phyloP scores from a whole-genome alignment of 352 stramenopile species.

The Phytophthora nicotianae region DNA sequence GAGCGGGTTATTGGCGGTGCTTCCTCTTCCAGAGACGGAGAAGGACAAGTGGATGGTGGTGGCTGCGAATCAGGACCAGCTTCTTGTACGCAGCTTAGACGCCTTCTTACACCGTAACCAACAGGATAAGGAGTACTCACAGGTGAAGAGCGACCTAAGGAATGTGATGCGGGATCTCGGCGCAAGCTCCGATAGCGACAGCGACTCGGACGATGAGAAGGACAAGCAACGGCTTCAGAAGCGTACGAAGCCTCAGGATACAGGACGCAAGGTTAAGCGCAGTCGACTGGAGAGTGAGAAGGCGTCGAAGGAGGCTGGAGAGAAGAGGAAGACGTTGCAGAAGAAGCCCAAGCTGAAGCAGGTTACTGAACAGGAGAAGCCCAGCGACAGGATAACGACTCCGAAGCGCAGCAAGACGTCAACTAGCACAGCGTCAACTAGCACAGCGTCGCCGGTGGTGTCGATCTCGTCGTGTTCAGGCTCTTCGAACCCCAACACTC shows the following conservation, averaged over 20 bases:
- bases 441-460: constrained; percentile 65
- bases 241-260: constrained; percentile 28
- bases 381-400: constrained; percentile 35
- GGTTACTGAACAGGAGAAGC: constrained; percentile 6
- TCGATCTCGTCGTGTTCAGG: constrained; percentile 72
- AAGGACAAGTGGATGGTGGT: constrained; percentile 83
- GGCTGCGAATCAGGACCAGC: constrained; percentile 70
- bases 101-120: constrained; percentile 71
- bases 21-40: constrained; percentile 56
- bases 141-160: constrained; percentile 53
- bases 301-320: constrained; percentile 11
- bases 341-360: constrained; percentile 25
- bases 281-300: constrained; percentile 26
- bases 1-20: constrained; percentile 63
- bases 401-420: constrained; percentile 38
- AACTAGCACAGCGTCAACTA: constrained; percentile 45
- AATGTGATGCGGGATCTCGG: constrained; percentile 53
- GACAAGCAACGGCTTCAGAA: constrained; percentile 32
- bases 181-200: no score
- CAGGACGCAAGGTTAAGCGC: constrained; percentile 28
- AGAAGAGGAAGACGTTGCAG: constrained; percentile 15
- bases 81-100: constrained; percentile 71
- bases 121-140: constrained; percentile 46
- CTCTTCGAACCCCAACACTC: constrained; percentile 72
- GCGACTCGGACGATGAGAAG: constrained; percentile 29